Evolutionary conservation across 441 rosid genomes (phyloP), one percentile per base, ranked within the genome.

Genomic region (Biscutella auriculata): DNA sequence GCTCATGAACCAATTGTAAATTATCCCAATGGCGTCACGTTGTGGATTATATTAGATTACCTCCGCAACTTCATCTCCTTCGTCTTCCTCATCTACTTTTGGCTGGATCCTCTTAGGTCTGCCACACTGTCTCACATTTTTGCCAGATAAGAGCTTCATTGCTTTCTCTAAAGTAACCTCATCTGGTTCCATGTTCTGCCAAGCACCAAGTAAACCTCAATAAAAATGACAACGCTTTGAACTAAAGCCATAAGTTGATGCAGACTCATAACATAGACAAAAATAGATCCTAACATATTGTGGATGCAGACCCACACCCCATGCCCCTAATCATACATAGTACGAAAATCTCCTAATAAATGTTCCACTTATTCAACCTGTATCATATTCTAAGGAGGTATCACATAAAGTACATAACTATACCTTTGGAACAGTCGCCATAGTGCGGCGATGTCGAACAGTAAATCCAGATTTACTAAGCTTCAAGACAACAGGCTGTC

Each of bases 401-500:
- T 36, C 25, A 42, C 27, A 42, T 65, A 40, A 60, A 53, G 37
- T 40, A 45, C 17, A 33, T 19, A 40, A 53, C 15, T 42, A 58
- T 82, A 92, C 97, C 97, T 86, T 92, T 40, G 98, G 95, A 65
- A 92, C 82, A 40, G 92, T 63, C 69, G 89, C 98, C 73, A 77
- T 78, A 12, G 82, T 81, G 63, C 84, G 78, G 57, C 95, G 77
- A 80, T 92, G 90, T 65, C 73, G 72, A 55, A 92, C 68, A 1
- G 79, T 68, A 69, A 80, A 84, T 35, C 97, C 97, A 61, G 63
- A 69, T 74, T 72, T 86, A 42, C 85, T 76, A 33, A 82, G 82
- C 74, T 76, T 88, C 66, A 92, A 49, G 25, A 74, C 56, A 59
- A 88, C 85, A 19, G 95, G 90, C 44, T 76, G 79, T 39, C 88